A percentile compares a stretch with the other conserved stretches of the same genome.
Evolutionary conservation across 495 filamentous ascomycete genomes (phyloP).

Genomic region (Haplographium delicatum): DNA sequence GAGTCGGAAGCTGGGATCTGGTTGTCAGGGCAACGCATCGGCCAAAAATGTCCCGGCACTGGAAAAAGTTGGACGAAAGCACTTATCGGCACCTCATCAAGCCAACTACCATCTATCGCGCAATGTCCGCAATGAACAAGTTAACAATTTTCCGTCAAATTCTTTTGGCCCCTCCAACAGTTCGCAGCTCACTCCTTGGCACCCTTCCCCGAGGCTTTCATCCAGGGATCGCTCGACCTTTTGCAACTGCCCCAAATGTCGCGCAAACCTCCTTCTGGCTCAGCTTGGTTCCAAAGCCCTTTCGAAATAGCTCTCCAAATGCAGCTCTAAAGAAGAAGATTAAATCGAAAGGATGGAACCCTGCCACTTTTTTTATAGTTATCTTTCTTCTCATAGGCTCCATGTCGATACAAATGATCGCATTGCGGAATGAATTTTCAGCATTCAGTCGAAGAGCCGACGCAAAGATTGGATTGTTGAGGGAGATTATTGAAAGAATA

Average conservation of each 20-base stretch:
- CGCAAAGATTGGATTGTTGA: constrained; percentile 68
- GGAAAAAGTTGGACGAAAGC: neutral
- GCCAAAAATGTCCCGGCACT: neutral
- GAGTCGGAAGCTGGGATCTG: neutral
- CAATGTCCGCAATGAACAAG: constrained; percentile 13
- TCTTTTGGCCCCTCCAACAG: constrained; percentile 16
- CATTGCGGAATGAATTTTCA: constrained; percentile 66
- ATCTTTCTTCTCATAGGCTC: constrained; percentile 90
- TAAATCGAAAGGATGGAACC: constrained; percentile 77
- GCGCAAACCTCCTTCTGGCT: constrained; percentile 65
- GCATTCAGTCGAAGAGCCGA: constrained; percentile 70
- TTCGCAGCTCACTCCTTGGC: constrained; percentile 15
- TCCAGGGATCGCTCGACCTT: constrained; percentile 3
- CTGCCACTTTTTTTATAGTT: constrained; percentile 85
- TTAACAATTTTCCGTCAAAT: constrained; percentile 11
- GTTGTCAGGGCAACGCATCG: constrained; percentile 10
- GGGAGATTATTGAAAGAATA: constrained; percentile 77
- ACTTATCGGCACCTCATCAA: no score
- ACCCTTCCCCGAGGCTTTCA: neutral
- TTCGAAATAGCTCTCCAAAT: constrained; percentile 27
- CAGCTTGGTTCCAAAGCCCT: constrained; percentile 53
- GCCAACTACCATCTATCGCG: neutral
- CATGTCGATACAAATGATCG: constrained; percentile 88
- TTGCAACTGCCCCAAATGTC: constrained; percentile 46
- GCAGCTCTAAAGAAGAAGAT: constrained; percentile 25